Conservation (phyloP, 2,329 filamentous ascomycete genomes). For the Grosmannia penicillata region DNA sequence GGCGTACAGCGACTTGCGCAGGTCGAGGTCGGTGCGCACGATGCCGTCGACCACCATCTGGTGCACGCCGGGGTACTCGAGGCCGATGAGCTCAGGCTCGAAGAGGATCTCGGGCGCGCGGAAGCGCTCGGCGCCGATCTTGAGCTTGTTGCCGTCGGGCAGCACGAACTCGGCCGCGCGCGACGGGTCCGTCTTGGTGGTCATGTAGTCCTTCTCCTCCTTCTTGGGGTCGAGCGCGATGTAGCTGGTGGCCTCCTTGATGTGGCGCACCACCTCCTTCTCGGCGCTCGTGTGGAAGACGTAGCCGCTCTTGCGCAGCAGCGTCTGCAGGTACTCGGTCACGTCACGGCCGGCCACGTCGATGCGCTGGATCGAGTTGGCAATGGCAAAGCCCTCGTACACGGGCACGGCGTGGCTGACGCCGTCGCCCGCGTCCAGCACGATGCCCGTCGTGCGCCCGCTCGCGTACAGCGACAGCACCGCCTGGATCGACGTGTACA, state of each 20-base stretch:
- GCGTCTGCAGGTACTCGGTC: constrained; percentile 82
- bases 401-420: constrained; percentile 96
- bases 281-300: constrained; percentile 96
- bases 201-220: constrained; percentile 93
- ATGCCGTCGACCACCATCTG: constrained; percentile 97
- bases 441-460: constrained; percentile 88
- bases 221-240: constrained; percentile 80
- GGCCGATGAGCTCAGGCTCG: constrained; percentile 89
- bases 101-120: constrained; percentile 94
- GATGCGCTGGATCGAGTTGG: constrained; percentile 86
- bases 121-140: constrained; percentile 90
- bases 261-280: constrained; percentile 95
- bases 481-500: constrained; percentile 95
- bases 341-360: constrained; percentile 94
- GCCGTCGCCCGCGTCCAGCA: constrained; percentile 87
- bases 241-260: constrained; percentile 92
- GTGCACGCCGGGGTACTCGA: constrained; percentile 93
- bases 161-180: constrained; percentile 79
- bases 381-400: constrained; percentile 95
- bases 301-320: constrained; percentile 83
- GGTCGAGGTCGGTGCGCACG: constrained; percentile 84
- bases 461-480: constrained; percentile 93
- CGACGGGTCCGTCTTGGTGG: constrained; percentile 58
- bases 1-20: constrained; percentile 83
- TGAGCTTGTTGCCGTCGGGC: constrained; percentile 86